Conservation (phyloP, 768 basidiomycete genomes). For the Favolaschia claudopus region DNA sequence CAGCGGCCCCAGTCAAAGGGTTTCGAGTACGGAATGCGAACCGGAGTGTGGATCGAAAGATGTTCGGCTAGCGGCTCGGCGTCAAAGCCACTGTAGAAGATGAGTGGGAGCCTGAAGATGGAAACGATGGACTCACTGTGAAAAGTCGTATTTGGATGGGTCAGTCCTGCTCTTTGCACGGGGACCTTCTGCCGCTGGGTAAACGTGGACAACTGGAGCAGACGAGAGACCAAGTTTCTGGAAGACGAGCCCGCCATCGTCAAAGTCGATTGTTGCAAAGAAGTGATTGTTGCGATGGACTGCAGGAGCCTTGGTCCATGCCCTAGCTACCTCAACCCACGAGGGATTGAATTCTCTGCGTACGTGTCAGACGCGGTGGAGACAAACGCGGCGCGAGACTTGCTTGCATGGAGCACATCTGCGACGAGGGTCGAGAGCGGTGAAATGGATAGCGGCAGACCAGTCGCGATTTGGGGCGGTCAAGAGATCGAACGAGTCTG, state of each 20-base stretch:
- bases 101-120: background rate
- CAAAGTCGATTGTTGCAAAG: slow-evolving; percentile 93
- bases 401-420: slow-evolving; percentile 94
- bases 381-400: slow-evolving; percentile 38
- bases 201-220: slow-evolving; percentile 85
- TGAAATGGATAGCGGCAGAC: slow-evolving; percentile 88
- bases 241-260: slow-evolving; percentile 77
- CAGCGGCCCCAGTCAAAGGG: slow-evolving; percentile 79
- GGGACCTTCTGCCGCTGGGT: slow-evolving; percentile 76
- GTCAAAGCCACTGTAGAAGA: slow-evolving; percentile 77
- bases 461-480: slow-evolving; percentile 81
- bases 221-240: slow-evolving; percentile 85
- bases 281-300: slow-evolving; percentile 82
- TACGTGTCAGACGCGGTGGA: slow-evolving; percentile 7
- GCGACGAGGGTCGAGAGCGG: slow-evolving; percentile 81
- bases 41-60: slow-evolving; percentile 76
- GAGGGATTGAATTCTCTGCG: slow-evolving; percentile 85
- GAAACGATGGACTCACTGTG: slow-evolving; percentile 56
- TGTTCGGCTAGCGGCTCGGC: slow-evolving; percentile 78
- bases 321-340: slow-evolving; percentile 81
- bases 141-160: slow-evolving; percentile 81
- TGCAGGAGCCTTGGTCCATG: slow-evolving; percentile 74
- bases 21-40: slow-evolving; percentile 81
- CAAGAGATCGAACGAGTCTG: slow-evolving; percentile 78
- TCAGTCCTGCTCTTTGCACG: slow-evolving; percentile 62